Base-by-base conservation (phyloP, 1,284 basidiomycete species). In the Rhizopogon hawkerae region DNA sequence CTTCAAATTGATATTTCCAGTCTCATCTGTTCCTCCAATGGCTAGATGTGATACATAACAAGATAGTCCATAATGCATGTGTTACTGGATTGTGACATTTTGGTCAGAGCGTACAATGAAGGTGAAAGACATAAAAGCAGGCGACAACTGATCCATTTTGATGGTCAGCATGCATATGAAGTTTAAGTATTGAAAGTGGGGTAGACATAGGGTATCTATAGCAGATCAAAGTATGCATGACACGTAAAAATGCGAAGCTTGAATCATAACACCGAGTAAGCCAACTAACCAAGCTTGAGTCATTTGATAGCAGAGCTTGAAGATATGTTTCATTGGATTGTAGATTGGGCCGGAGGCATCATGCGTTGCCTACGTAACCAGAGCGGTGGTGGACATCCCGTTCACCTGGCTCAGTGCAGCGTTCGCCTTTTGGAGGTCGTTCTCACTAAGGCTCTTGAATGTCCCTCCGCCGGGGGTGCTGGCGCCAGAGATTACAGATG, bases 391-490 rank as follows among this genome's bases (percentile, higher is more conserved):
- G 6, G 49, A 51, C 23, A 31, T 16, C 16, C 60, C 73, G 51
- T 74, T 77, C 29, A 84, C 80, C 58, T 81, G 76, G 59, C 77
- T 85, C 54, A 96, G 76, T 5, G 88, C 91, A 16, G 82, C 87
- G 58, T 95, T 92, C 5, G 92, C 92, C 65, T 79, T 78, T 59
- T 76, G 76, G 56, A 96, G 68, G 65, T 95, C 92, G 42, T 79
- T 75, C 67, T 95, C 92, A 62, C 83, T 91, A 53, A 95, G 68
- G 56, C 82, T 89, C 59, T 77, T 81, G 61, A 81, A 83, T 33
- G 77, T 73, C 3, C 84, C 85, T 29, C 87, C 88, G 1, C 87
- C 89, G 0, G 92, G 92, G 0, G 92, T 96, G 62, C 86, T 91
- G 3, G 87, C 82, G 31, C 92, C 92, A 39, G 89, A 92, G 61